Evolutionary conservation across 208 protist genomes (phyloP), one percentile per base, ranked within the genome.

Genomic region (Phytomonas sp.): DNA sequence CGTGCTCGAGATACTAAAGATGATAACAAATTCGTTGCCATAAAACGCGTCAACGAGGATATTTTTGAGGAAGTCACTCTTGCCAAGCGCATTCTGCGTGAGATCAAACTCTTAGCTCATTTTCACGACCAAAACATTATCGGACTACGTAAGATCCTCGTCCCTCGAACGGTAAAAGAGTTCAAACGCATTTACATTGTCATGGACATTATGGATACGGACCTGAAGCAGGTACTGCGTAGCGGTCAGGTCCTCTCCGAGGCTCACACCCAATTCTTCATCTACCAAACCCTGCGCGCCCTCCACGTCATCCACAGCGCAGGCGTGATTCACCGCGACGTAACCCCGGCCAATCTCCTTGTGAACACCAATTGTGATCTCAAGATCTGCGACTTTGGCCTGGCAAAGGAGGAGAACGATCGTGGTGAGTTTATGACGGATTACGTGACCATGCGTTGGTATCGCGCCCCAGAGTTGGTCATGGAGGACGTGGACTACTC

Each of bases 311-410:
- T 98, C 67, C 97, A 98, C 80, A 85, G 84, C 61, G 95, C 96
- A 23, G 87, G 89, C 11, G 92, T 99, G 37, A 89, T 98, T n/a
- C 97, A 98, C 72, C 89, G 97, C n/a, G 97, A 98, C 73, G 92
- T 98, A 62, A 98, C 96, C 8, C 97, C 97, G 4, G 89, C 89
- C 34, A 98, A 98, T 83, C 94, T 98, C 62, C 80, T 98, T 40
- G 85, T 98, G 26, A 98, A 98, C 84, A 96, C 85, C 33, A 98
- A 98, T 79, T 98, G 97, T 79, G 96, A 98, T 67, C 73, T 98
- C 20, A 98, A 98, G 83, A 98, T 98, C 63, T 96, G 92, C 69
- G 97, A 98, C 84, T 98, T 98, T 77, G 95, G 94, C 1, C 84
- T 97, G 30, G 89, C 92, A 17, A 92, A 93, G 77, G 89, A 95